These are phyloP conservation scores for Bipolaris sorokiniana DNA, from an alignment of 2,329 filamentous ascomycete species.

Conservation along the genomic window DNA sequence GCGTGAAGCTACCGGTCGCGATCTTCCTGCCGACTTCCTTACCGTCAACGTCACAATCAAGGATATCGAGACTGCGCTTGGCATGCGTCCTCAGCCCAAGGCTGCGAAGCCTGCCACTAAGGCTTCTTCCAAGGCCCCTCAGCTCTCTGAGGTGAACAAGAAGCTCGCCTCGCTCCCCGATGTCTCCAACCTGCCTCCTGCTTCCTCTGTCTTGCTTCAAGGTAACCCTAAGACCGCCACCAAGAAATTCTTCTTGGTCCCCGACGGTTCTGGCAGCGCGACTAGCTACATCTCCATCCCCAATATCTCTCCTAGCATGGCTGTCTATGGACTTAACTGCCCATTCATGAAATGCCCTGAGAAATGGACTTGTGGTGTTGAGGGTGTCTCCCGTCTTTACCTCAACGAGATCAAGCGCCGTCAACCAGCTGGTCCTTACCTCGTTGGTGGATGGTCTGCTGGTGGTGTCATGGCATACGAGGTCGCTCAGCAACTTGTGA, in stretches of 20 bases:
- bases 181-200: constrained; percentile 54
- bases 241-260: constrained; percentile 61
- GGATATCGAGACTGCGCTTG: constrained; percentile 69
- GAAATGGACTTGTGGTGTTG: constrained; percentile 69
- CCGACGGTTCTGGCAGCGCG: constrained; percentile 63
- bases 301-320: constrained; percentile 59
- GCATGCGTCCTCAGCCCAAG: constrained; percentile 56
- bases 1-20: constrained; percentile 58
- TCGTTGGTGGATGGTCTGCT: constrained; percentile 62
- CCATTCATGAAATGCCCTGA: constrained; percentile 74
- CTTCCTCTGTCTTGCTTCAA: constrained; percentile 63
- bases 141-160: constrained; percentile 58
- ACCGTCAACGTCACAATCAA: constrained; percentile 67
- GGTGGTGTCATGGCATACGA: constrained; percentile 63
- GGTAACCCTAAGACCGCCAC: constrained; percentile 63
- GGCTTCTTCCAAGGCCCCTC: constrained; percentile 34
- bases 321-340: constrained; percentile 66
- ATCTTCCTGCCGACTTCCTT: constrained; percentile 62
- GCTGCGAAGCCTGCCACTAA: constrained; percentile 27
- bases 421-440: constrained; percentile 67
- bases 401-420: constrained; percentile 73
- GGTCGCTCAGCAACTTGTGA: constrained; percentile 56
- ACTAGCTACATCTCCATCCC: constrained; percentile 71
- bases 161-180: constrained; percentile 51
- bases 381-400: constrained; percentile 69